Evolutionary conservation across 2,329 filamentous ascomycete species (phyloP), one percentile per base, ranked within the genome.

Genomic region (Colletotrichum abscissum): DNA sequence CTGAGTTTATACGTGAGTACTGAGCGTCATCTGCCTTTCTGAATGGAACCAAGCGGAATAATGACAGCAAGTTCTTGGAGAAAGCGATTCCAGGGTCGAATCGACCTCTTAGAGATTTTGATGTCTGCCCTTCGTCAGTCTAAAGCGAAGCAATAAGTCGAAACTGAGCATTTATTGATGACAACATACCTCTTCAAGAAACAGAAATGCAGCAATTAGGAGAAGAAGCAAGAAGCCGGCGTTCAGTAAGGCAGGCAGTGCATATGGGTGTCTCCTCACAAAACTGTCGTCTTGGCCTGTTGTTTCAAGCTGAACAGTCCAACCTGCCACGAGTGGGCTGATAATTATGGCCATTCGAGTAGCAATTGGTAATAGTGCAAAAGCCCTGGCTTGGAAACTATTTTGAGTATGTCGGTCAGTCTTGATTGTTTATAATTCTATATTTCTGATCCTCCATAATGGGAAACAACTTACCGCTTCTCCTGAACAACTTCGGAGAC

Each of bases 401-500:
- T 16, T 38, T 33, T 38, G 35, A 38, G 16, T 16, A 38, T 6
- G 35, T 38, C 14, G 16, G 35, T 38, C 35, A 38, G 35, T 38
- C 35, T 38, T 16, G 6, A 14, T 6, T 38, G 35, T 38, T 16
- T 3, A 38, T 11, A 38, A 14, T 38, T 14, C 35, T 38, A 38
- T 38, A 2, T 38, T 38, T 5, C 5, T 6, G 4, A 16, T 58
- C 16, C 5, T 9, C 11, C 16, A 2, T 30, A 16, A 8, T n/a
- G 12, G 5, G 5, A 4, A 7, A 12, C 1, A 3, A 58, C 52
- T 22, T 3, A 62, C 63, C 46, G 26, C 26, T 71, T 71, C 11
- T 67, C 56, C 4, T 28, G 56, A 2, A 71, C 68, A 9, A 71
- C 68, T 28, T 71, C 68, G 4, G 68, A 71, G 12, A 71, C 68